Evolutionary conservation across 2,329 filamentous ascomycete genomes (phyloP), one percentile per base, ranked within the genome.

Genomic region (Aspergillus latus): DNA sequence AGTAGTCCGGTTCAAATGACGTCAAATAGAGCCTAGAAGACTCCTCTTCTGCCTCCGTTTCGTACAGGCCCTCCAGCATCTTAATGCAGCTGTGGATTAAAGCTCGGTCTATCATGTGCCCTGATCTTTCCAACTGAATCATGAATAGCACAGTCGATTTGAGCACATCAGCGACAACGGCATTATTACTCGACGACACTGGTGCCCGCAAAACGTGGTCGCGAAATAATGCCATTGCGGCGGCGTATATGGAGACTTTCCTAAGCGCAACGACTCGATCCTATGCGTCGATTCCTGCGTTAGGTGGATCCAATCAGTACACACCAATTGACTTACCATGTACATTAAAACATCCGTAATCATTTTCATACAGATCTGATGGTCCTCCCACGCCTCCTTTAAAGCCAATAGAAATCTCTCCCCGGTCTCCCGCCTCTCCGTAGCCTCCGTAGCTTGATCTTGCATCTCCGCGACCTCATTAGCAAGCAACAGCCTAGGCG

Each of bases 321-420:
- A 28, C 9, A n/a, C n/a, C 44, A 45, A 16, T 8, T 21, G 29
- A 67, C 79, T 67, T 69, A 85, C 83, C 80, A 99, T 90, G 69
- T 97, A 97, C 92, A 97, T 97, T 50, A 97, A 81, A 32, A 97
- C 91, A 72, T 97, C 94, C 3, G 92, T 92, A 49, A 91, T 88
- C 93, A 97, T 97, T 68, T 91, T 92, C 90, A 96, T 96, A 44
- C 89, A 92, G 55, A 89, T 84, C 69, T 92, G 90, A 69, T 99
- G 92, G 60, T 95, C 89, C 59, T 92, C 85, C 91, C 92, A 99
- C 2, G 87, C 85, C 56, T 86, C 81, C 64, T 88, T 88, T 11
- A 97, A 74, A 0, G 86, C 88, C 54, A 84, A 84, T 57, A 99
- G 75, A 62, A 97, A 95, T 67, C 83, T 87, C 73, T 96, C 92